A percentile compares a stretch with the other conserved stretches of the same genome.
Evolutionary conservation across 177 flowering plant species (phyloP).

Genomic region (Vitis hybrid): DNA sequence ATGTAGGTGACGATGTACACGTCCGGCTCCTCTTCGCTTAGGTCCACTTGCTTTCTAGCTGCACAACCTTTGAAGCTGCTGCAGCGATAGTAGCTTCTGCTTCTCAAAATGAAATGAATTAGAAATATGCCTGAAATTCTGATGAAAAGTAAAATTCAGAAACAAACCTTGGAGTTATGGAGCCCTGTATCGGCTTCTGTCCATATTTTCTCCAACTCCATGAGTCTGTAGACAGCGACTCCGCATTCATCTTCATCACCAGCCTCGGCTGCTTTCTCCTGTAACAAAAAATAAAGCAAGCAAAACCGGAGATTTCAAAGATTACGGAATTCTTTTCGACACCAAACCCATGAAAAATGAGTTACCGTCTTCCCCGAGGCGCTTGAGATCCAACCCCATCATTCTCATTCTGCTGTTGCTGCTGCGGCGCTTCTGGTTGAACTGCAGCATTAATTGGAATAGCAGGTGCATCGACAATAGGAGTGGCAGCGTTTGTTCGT

Average conservation of each 20-base stretch:
- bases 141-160: neutral
- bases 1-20: slow-evolving; percentile 46
- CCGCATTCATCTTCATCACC: neutral
- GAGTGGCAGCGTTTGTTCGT: no score
- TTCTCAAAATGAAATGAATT: no score
- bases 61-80: slow-evolving; percentile 59
- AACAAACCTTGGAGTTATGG: neutral
- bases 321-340: no score
- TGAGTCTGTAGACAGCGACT: neutral
- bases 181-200: neutral
- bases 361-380: no score
- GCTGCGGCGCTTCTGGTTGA: no score
- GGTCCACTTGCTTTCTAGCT: slow-evolving; percentile 62
- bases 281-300: neutral
- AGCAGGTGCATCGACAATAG: no score
- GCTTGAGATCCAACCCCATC: no score
- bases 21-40: slow-evolving; percentile 33
- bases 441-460: no score
- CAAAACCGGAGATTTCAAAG: no score
- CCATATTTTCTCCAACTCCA: neutral
- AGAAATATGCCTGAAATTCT: no score
- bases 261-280: neutral
- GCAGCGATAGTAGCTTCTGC: slow-evolving; percentile 61
- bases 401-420: no score
- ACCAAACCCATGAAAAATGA: no score